Conservation (phyloP, 441 rosid genomes). For the Gossypium davidsonii region DNA sequence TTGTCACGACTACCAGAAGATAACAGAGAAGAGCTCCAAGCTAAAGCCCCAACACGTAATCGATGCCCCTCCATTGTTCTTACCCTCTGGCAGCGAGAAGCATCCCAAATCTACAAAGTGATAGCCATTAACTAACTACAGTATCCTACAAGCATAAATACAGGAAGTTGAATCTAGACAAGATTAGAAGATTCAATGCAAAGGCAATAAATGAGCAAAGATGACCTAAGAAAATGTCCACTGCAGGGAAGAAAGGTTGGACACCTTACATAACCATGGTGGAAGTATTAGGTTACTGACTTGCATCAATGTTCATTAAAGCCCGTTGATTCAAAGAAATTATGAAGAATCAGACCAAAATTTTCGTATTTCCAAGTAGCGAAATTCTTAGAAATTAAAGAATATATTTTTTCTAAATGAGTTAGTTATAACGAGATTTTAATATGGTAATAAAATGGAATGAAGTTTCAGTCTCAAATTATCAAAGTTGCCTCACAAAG, state of each 20-base stretch:
- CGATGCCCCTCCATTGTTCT: slow-evolving; percentile 96
- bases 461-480: background rate
- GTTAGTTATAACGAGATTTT: background rate
- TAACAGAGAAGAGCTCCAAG: slow-evolving; percentile 72
- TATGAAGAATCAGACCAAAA: background rate
- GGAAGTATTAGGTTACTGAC: background rate
- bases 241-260: background rate
- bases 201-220: background rate
- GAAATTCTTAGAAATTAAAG: background rate
- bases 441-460: background rate
- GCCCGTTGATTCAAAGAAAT: background rate
- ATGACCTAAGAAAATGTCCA: background rate
- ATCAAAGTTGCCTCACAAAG: background rate
- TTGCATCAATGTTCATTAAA: background rate
- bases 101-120: slow-evolving; percentile 76
- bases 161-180: background rate
- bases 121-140: background rate
- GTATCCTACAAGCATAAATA: background rate
- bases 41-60: slow-evolving; percentile 80
- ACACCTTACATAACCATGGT: background rate
- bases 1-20: slow-evolving; percentile 96
- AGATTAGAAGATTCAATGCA: background rate
- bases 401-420: background rate
- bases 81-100: slow-evolving; percentile 62
- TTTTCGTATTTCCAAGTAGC: background rate